Percentiles rank a stretch among this genome's conserved stretches.
These are phyloP conservation scores for Neocallimastix lanati DNA, from an alignment of 192 early-diverging fungal genomes.

Conservation along the genomic window DNA sequence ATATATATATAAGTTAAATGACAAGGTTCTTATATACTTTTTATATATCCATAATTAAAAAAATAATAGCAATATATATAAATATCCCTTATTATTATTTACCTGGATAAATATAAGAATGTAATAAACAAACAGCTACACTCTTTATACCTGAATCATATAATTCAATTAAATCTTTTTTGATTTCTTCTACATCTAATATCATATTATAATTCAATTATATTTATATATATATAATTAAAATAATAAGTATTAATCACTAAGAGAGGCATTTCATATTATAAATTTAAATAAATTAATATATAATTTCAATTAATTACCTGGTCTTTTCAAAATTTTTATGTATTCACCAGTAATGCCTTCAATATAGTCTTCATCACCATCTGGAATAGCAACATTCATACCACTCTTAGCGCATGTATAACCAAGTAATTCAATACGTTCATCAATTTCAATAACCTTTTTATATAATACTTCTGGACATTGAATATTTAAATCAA, in stretches of 20 bases:
- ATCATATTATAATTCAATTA: no score
- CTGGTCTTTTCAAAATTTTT: conserved; percentile 41
- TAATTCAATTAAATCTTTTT: conserved; percentile 35
- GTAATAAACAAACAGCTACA: conserved; percentile 83
- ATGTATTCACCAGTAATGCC: conserved; percentile 82
- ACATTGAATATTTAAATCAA: conserved; percentile 71
- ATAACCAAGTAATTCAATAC: conserved; percentile 68
- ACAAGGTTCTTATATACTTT: no score
- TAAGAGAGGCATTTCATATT: no score
- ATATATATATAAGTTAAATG: no score
- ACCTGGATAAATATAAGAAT: conserved; percentile 72
- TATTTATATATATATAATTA: no score
- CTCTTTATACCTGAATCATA: conserved; percentile 57
- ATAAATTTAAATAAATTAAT: no score
- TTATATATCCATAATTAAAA: no score
- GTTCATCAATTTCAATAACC: conserved; percentile 70
- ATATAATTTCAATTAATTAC: no score
- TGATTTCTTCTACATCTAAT: conserved; percentile 37
- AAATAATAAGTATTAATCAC: no score
- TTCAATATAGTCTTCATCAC: conserved; percentile 23
- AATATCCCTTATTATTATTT: not conserved
- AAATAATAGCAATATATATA: no score
- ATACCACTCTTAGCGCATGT: conserved; percentile 22
- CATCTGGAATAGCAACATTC: conserved; percentile 12
- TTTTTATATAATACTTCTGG: conserved; percentile 68